Conservation (phyloP, 208 protist genomes). For the Porcisia hertigi region DNA sequence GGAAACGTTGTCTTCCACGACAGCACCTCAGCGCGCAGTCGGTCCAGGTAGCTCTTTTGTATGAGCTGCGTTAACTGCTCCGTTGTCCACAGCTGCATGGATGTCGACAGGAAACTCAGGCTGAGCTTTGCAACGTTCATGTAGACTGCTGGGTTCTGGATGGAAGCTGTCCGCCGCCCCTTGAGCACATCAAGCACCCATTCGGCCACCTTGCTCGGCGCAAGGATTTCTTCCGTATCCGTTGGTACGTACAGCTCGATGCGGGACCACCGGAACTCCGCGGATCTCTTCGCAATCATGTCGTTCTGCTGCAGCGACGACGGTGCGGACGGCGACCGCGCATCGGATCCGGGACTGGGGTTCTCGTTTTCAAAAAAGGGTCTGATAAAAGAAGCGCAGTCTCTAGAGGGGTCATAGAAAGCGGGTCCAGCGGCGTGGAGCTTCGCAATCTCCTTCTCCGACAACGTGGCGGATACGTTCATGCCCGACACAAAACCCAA, state of each 20-base stretch:
- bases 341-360: neutral
- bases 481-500: slow-evolving; percentile 71
- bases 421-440: slow-evolving; percentile 55
- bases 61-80: slow-evolving; percentile 52
- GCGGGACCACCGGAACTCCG: slow-evolving; percentile 27
- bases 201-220: slow-evolving; percentile 21
- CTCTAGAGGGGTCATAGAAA: slow-evolving; percentile 26
- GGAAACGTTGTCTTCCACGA: slow-evolving; percentile 53
- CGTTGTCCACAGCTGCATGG: slow-evolving; percentile 66
- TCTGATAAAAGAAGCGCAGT: slow-evolving; percentile 22
- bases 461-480: slow-evolving; percentile 65
- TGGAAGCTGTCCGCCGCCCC: slow-evolving; percentile 17
- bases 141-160: slow-evolving; percentile 30
- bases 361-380: slow-evolving; percentile 34
- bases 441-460: slow-evolving; percentile 58
- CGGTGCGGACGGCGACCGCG: slow-evolving; percentile 3
- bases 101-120: slow-evolving; percentile 55
- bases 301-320: slow-evolving; percentile 20
- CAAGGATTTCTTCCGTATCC: slow-evolving; percentile 23
- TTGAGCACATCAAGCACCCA: slow-evolving; percentile 37
- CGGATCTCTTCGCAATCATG: slow-evolving; percentile 25
- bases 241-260: slow-evolving; percentile 32
- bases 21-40: slow-evolving; percentile 54
- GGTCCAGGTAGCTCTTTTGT: slow-evolving; percentile 37
- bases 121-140: slow-evolving; percentile 61